Evolutionary conservation across 768 basidiomycete species (phyloP), one percentile per base, ranked within the genome.

Genomic region (Termitomyces sp.): DNA sequence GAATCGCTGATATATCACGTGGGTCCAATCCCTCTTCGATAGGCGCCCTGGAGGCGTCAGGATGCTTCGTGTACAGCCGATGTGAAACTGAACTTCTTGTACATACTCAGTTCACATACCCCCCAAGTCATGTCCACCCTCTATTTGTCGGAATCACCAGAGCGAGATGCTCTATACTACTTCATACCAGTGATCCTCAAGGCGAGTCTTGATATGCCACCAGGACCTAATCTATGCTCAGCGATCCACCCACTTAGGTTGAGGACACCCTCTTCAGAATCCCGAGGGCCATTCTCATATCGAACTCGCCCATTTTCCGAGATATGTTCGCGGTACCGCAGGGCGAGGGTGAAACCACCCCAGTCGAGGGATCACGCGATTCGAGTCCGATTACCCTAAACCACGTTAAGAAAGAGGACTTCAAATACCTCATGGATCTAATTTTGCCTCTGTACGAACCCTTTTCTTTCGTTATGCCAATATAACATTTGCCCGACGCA

Each of bases 221-320:
- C 47, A 24, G 22, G 45, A 40, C 38, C 38, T 20, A 2, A 38
- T 20, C 30, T 32, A 33, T 41, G 2, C 14, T 52, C 40, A 53
- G 33, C 26, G 30, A 14, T 10, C 28, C 33, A 32, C 22, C 5
- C 35, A 14, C 54, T 3, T 28, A 66, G 65, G 57, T 66, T n/a
- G 65, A 66, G 35, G 50, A 48, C 36, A 54, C 46, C 8, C 61
- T 66, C 28, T 66, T 63, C 57, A 62, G 47, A 53, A 56, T 66
- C 30, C 65, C 62, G 1, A 56, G 50, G 46, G 35, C 44, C 14
- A 41, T 32, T 10, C 57, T 66, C 28, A 54, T 36, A 13, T 36
- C 60, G 11, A 48, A 62, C 43, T 62, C 59, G 10, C 51, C 46
- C 32, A 45, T 61, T 11, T 64, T 64, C 24, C 52, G 32, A 26